Evolutionary conservation across 768 basidiomycete species (phyloP), one percentile per base, ranked within the genome.

Genomic region (Gymnopilus junonius): DNA sequence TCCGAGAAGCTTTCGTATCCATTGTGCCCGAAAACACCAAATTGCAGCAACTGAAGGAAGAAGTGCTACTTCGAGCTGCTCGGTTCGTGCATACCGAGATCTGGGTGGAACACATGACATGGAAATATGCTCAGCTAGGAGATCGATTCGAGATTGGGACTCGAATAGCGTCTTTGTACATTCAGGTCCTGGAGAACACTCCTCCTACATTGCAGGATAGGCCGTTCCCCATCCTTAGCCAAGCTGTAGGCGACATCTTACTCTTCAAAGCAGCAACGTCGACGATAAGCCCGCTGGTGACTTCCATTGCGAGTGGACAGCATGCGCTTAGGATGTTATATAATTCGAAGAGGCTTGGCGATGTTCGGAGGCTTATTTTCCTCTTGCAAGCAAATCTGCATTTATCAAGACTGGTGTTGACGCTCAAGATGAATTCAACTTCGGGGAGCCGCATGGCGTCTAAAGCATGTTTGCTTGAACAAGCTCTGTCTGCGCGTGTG

Each of bases 141-240:
- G 91, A 94, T 70, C 84, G 92, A 39, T 96, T 93, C 69, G 91
- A 94, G 77, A 90, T 98, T 50, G 90, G 90, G 20, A 80, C 83
- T 56, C 79, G 87, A 15, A 80, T 94, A 25, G 83, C 87, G 10
- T 79, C 80, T 8, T 78, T 96, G 29, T 96, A 92, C 71, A 78
- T 83, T 14, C 82, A 85, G 40, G 83, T 95, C 12, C 73, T 97
- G 46, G 79, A 83, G 51, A 83, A 90, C 64, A 82, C 86, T 1
- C 84, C 90, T 0, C 86, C 86, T 0, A 72, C 79, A 2, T 61
- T 86, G 54, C 77, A 77, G 53, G 83, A 83, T 42, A 78, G 84
- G 29, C 89, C 91, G 0, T 90, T 91, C 68, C 76, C 83, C 0
- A 72, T 78, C 8, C 76, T 93, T 56, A 85, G 89, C 67, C 85